Evolutionary conservation across 257 asterid genomes (phyloP).

Genomic region (Solanum arcanum): DNA sequence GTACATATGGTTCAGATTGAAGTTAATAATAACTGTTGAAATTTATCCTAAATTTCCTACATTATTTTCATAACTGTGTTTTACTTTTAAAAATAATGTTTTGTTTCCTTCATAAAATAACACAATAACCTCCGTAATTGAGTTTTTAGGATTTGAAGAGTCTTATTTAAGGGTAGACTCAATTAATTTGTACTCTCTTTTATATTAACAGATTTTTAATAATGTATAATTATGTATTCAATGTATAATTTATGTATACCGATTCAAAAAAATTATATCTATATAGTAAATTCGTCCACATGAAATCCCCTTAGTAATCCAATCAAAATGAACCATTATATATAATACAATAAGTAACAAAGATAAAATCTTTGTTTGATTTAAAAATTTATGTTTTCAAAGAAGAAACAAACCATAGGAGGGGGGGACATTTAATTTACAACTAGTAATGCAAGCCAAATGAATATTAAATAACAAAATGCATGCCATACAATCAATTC

Average conservation of each 20-base stretch:
- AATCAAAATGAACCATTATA: background rate
- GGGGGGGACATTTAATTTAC: background rate
- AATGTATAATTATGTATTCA: background rate
- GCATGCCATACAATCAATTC: background rate
- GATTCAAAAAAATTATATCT: background rate
- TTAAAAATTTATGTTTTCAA: background rate
- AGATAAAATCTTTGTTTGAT: background rate
- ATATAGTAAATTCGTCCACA: fast-evolving
- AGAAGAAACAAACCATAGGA: background rate
- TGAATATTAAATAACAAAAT: background rate
- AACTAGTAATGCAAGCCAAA: background rate
- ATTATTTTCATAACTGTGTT: background rate
- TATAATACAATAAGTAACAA: background rate
- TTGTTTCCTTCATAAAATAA: background rate
- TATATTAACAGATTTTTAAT: too few species aligned
- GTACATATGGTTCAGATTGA: too few species aligned
- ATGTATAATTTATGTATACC: background rate
- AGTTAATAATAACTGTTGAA: too few species aligned
- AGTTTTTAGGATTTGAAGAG: too few species aligned
- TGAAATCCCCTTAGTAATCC: background rate
- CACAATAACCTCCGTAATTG: background rate
- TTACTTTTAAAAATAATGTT: background rate
- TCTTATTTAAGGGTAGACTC: too few species aligned
- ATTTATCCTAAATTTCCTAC: background rate
- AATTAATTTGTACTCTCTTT: too few species aligned